Percentiles rank a stretch among this genome's conserved stretches.
Conservation (phyloP, 2,329 filamentous ascomycete species). For the Paramyrothecium sp. region DNA sequence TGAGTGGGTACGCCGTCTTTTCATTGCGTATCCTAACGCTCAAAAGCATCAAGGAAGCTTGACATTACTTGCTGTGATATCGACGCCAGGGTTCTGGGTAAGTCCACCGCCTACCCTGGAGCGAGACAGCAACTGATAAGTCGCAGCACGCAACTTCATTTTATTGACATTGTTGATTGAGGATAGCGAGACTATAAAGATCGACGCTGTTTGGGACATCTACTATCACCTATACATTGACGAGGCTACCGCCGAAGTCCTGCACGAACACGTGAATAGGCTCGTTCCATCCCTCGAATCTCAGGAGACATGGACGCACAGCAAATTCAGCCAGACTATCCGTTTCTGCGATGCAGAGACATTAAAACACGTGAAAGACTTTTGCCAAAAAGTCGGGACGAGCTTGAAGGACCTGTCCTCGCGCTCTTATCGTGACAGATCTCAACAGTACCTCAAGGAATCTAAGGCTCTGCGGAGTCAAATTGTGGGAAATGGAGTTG, state of each 20-base stretch:
- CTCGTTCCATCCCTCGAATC: conserved; percentile 36
- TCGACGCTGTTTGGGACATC: conserved; percentile 45
- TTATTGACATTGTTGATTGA: conserved; percentile 51
- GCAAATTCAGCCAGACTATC: conserved; percentile 41
- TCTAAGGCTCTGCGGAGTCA: conserved; percentile 12
- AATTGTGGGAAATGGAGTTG: conserved; percentile 9
- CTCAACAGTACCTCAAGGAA: conserved; percentile 14
- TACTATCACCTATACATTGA: conserved; percentile 55
- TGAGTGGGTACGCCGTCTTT: conserved; percentile 18
- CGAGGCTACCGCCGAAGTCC: conserved; percentile 26
- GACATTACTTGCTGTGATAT: conserved; percentile 58
- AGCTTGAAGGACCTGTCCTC: conserved; percentile 13
- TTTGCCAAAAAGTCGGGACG: conserved; percentile 32
- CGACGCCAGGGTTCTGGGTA: conserved; percentile 49
- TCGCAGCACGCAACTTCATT: conserved; percentile 52
- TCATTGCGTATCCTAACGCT: conserved; percentile 15
- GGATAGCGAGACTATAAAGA: conserved; percentile 18
- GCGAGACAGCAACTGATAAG: conserved; percentile 4
- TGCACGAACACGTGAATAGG: conserved; percentile 42
- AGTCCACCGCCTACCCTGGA: conserved; percentile 7
- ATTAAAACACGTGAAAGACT: conserved; percentile 33
- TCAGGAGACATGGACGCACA: conserved; percentile 40
- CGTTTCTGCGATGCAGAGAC: conserved; percentile 49
- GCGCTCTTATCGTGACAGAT: conserved; percentile 6
- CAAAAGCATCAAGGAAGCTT: conserved; percentile 36